Evolutionary conservation across 768 basidiomycete species (phyloP).

Genomic region (Phlebiopsis flavidoalba): DNA sequence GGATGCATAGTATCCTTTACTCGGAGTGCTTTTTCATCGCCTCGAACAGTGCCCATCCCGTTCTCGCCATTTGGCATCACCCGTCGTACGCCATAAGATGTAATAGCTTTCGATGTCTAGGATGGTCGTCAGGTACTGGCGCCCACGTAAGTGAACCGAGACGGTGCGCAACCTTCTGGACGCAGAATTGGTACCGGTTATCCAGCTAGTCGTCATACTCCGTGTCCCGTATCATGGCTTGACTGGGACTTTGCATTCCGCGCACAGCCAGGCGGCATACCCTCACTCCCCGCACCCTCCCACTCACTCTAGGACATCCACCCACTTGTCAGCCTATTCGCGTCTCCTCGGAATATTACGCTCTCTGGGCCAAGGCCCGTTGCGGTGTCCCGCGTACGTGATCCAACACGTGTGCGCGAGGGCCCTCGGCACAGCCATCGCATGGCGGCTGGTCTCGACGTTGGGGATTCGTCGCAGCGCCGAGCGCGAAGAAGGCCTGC

Average conservation of each 20-base stretch:
- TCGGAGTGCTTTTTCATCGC: constrained; percentile 61
- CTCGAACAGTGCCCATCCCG: constrained; percentile 66
- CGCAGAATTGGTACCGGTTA: constrained; percentile 51
- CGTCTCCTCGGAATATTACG: constrained; percentile 27
- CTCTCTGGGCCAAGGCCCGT: constrained; percentile 69
- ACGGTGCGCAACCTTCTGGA: constrained; percentile 52
- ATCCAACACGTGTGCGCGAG: constrained; percentile 72
- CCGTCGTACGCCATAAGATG: constrained; percentile 66
- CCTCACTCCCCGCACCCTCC: constrained; percentile 27
- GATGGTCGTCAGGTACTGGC: constrained; percentile 31
- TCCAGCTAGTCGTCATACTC: no score
- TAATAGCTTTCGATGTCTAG: constrained; percentile 75
- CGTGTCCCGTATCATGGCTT: constrained; percentile 28
- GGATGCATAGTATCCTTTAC: constrained; percentile 58
- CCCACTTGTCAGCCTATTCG: constrained; percentile 24
- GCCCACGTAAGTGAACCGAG: constrained; percentile 16
- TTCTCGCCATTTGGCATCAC: constrained; percentile 63
- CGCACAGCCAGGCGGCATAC: constrained; percentile 51
- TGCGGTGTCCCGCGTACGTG: constrained; percentile 65
- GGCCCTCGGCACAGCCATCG: constrained; percentile 77
- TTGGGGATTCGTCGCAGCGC: constrained; percentile 59
- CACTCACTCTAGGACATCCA: constrained; percentile 43
- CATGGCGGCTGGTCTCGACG: constrained; percentile 40
- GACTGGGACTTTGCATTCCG: constrained; percentile 33
- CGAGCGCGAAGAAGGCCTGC: constrained; percentile 72